These are phyloP conservation scores for Mollisiaceae sp. DNA, from an alignment of 2,329 filamentous ascomycete species.

Conservation along the genomic window DNA sequence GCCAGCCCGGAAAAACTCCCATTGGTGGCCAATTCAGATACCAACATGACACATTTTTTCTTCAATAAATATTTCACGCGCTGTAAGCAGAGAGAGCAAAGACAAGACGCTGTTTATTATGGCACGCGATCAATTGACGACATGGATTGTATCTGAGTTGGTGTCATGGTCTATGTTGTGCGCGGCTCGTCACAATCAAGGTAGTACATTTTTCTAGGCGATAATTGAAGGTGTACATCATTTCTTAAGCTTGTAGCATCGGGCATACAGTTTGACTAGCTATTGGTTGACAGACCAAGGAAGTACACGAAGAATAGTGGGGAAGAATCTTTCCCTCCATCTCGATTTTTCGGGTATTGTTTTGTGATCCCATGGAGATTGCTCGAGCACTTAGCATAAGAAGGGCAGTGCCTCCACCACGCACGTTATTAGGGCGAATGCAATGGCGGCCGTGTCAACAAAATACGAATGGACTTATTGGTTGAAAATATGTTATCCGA, in stretches of 20 bases:
- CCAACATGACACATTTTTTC: too few species aligned
- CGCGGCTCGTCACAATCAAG: not conserved
- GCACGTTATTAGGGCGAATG: too few species aligned
- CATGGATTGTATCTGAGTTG: not conserved
- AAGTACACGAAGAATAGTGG: not conserved
- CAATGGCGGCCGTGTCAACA: constrained; percentile 3
- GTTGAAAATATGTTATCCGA: constrained; percentile 6
- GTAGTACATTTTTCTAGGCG: constrained; percentile 4
- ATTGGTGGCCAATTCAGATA: too few species aligned
- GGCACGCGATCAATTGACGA: not conserved
- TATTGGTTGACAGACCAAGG: not conserved
- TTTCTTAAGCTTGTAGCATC: not conserved
- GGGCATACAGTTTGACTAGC: not conserved
- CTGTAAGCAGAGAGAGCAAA: not conserved
- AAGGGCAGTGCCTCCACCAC: not conserved
- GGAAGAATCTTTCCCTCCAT: not conserved
- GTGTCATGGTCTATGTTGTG: not conserved
- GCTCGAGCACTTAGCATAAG: not conserved
- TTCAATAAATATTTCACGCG: not conserved
- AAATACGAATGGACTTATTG: not conserved
- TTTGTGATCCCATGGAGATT: not conserved
- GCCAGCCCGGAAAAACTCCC: too few species aligned
- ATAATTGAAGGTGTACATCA: not conserved
- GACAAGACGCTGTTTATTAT: not conserved
- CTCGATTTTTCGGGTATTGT: not conserved